Conservation (phyloP, 2,329 filamentous ascomycete genomes). For the Aspergillus sp. region DNA sequence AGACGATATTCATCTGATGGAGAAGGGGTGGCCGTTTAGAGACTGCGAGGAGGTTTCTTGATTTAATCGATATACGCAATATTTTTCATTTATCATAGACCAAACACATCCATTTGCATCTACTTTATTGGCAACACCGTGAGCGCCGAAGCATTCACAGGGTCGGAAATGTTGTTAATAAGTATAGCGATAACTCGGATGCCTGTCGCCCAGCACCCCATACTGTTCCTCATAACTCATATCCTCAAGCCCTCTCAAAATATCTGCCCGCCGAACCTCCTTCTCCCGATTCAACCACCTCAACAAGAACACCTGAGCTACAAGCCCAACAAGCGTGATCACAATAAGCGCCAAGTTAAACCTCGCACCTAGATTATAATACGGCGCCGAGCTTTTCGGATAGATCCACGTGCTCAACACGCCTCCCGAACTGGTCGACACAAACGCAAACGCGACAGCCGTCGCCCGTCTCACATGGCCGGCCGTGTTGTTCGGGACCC, state of each 20-base stretch:
- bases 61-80: not conserved
- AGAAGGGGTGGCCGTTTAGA: constrained; percentile 17
- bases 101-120: too few relatives aligned
- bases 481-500: constrained; percentile 14
- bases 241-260: constrained; percentile 8
- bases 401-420: constrained; percentile 17
- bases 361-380: constrained; percentile 7
- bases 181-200: constrained; percentile 16
- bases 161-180: not conserved
- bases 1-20: constrained; percentile 9
- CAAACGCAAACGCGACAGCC: constrained; percentile 12
- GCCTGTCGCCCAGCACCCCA: constrained; percentile 12
- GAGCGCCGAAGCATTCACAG: too few relatives aligned
- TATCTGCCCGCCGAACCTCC: not conserved
- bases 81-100: too few relatives aligned
- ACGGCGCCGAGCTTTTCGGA: constrained; percentile 12
- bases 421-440: constrained; percentile 7
- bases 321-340: constrained; percentile 5
- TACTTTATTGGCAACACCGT: too few relatives aligned
- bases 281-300: constrained; percentile 10
- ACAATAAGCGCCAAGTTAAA: constrained; percentile 11
- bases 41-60: constrained; percentile 7
- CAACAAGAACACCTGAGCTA: constrained; percentile 9
- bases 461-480: constrained; percentile 8
- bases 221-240: constrained; percentile 11